phyloP scores from a whole-genome alignment of 2,329 filamentous ascomycete species.

The Scedosporium apiospermum region DNA sequence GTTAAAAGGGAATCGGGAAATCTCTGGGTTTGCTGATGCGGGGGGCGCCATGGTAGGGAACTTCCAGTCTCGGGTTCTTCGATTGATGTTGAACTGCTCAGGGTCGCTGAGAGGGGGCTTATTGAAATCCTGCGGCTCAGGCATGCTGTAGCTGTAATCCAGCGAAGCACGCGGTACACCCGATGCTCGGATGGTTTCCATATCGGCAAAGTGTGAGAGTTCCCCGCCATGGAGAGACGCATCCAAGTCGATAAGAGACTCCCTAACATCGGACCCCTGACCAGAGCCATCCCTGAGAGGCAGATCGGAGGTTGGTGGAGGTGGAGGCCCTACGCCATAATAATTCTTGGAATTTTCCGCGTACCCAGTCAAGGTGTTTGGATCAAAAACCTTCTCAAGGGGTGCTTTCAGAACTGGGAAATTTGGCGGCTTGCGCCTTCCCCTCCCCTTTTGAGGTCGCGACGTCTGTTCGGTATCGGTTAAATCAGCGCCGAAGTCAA shows the following conservation, averaged over 20 bases:
- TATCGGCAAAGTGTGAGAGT: slow-evolving; percentile 48
- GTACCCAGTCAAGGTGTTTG: slow-evolving; percentile 55
- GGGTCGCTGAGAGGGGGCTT: slow-evolving; percentile 49
- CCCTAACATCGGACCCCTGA: slow-evolving; percentile 35
- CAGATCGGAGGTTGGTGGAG: slow-evolving; percentile 39
- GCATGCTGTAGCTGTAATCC: slow-evolving; percentile 33
- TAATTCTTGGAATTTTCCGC: slow-evolving; percentile 54
- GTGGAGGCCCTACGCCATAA: slow-evolving; percentile 34
- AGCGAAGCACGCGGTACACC: slow-evolving; percentile 32
- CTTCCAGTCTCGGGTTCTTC: slow-evolving; percentile 47
- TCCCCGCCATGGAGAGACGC: slow-evolving; percentile 47
- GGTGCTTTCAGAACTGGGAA: slow-evolving; percentile 49
- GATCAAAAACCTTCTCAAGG: slow-evolving; percentile 56
- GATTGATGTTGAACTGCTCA: slow-evolving; percentile 41
- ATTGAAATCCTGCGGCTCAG: slow-evolving; percentile 29
- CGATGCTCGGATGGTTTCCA: slow-evolving; percentile 49
- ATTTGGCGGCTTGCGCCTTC: slow-evolving; percentile 44
- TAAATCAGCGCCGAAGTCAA: slow-evolving; percentile 38
- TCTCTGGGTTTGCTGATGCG: slow-evolving; percentile 42
- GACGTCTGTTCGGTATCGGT: slow-evolving; percentile 35
- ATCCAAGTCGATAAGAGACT: slow-evolving; percentile 57
- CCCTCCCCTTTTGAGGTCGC: slow-evolving; percentile 41
- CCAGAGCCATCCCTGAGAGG: slow-evolving; percentile 47
- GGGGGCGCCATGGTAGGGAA: slow-evolving; percentile 45
- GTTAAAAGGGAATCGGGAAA: slow-evolving; percentile 39